Evolutionary conservation across 2,329 filamentous ascomycete species (phyloP), one percentile per base, ranked within the genome.

Genomic region (Knufia fluminis): DNA sequence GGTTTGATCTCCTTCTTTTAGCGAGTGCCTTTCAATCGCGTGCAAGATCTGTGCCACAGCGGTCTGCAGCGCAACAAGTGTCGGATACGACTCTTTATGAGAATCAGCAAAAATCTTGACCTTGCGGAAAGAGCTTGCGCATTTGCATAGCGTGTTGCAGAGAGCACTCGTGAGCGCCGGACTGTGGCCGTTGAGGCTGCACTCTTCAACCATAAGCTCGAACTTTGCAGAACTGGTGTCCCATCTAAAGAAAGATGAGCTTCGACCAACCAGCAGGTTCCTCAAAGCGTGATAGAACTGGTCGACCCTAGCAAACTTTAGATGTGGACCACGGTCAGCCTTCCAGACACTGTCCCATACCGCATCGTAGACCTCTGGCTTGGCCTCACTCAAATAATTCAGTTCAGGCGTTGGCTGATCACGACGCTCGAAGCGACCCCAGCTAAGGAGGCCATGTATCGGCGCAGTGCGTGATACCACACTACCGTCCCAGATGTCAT

Each of bases 181-280:
- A 45, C 53, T 59, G 45, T 54, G 55, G 2, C 78, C 79, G 2
- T 73, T 73, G 24, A 77, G 64, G 1, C 72, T 65, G 1, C 73
- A 64, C 47, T 72, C 64, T 3, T 65, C 58, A 31, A 76, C 61
- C 3, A 64, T 63, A 33, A 65, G 68, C 33, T 66, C 64, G 46
- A 72, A 71, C n/a, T 45, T 57, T 17, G 53, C 58, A 3, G 56
- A 57, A 41, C 61, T 52, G 42, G 63, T 58, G 52, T 71, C 62
- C 57, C 67, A 72, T 4, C 59, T 60, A 50, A 72, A 72, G 49
- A 72, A 63, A 4, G 64, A 56, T 6, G 70, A 72, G 47, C 63
- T 64, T 66, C 70, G 71, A 6, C 70, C 70, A 17, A 72, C 57
- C 12, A 65, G 67, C 17, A 71, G 63, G 31, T 64, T 64, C 44